phyloP scores from a whole-genome alignment of 2,329 filamentous ascomycete genomes.

The Albophoma yamanashiensis region DNA sequence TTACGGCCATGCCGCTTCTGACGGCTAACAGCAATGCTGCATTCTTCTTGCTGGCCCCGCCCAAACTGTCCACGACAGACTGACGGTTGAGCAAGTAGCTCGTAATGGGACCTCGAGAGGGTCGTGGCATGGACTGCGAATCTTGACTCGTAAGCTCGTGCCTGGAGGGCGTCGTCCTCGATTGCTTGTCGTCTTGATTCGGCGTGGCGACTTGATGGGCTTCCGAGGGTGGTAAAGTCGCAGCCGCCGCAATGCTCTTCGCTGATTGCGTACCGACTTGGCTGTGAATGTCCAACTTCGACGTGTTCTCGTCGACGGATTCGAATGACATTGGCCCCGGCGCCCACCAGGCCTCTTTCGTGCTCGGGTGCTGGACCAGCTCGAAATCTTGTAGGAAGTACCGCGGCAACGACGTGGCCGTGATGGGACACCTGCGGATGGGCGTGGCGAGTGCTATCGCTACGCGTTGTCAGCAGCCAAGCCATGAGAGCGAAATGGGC shows the following conservation, averaged over 20 bases:
- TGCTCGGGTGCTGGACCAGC: constrained; percentile 42
- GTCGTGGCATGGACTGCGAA: neutral
- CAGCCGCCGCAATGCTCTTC: neutral
- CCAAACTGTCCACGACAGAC: constrained; percentile 15
- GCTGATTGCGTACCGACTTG: neutral
- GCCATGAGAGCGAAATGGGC: neutral
- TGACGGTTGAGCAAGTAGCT: constrained; percentile 19
- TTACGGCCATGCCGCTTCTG: constrained; percentile 16
- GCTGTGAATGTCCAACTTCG: neutral
- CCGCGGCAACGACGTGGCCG: constrained; percentile 37
- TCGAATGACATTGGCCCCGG: constrained; percentile 31
- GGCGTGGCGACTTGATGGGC: neutral
- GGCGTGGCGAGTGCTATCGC: constrained; percentile 53
- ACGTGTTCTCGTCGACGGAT: constrained; percentile 9
- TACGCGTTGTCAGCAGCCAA: constrained; percentile 18
- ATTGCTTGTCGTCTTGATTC: neutral
- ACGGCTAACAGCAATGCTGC: constrained; percentile 6
- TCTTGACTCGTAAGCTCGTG: neutral
- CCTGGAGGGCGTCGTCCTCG: neutral
- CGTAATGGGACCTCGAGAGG: constrained; percentile 11
- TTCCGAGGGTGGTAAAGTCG: neutral
- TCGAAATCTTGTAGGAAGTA: constrained; percentile 56
- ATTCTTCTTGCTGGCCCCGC: constrained; percentile 7
- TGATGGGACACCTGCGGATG: constrained; percentile 43
- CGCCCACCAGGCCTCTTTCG: constrained; percentile 42